phyloP scores from a whole-genome alignment of 495 filamentous ascomycete species.

The Tetracladium marchalianum region DNA sequence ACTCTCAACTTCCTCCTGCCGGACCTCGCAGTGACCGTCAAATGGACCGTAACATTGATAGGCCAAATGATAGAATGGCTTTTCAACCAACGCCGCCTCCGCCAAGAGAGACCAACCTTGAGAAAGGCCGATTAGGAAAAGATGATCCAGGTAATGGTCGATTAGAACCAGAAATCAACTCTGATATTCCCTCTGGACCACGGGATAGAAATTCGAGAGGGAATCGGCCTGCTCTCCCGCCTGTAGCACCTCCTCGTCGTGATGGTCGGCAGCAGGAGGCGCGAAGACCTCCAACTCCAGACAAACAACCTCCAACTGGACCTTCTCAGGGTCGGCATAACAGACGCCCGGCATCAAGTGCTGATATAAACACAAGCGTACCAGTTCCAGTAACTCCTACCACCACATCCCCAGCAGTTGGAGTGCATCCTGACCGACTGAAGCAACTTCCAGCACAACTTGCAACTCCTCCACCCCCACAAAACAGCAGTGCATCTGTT shows the following conservation, averaged over 20 bases:
- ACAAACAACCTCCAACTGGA: constrained; percentile 20
- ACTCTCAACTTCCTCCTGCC: constrained; percentile 22
- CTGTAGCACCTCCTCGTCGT: constrained; percentile 10
- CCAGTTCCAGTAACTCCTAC: constrained; percentile 21
- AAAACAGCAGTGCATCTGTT: not conserved
- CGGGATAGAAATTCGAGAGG: constrained; percentile 15
- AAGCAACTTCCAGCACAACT: constrained; percentile 21
- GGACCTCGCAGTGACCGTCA: constrained; percentile 22
- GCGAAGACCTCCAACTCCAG: constrained; percentile 18
- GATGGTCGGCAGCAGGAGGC: constrained; percentile 5
- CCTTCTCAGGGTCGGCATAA: constrained; percentile 15
- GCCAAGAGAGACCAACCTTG: constrained; percentile 32
- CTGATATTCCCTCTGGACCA: constrained; percentile 64
- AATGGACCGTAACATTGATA: constrained; percentile 4
- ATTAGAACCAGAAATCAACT: constrained; percentile 38
- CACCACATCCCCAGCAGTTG: constrained; percentile 17
- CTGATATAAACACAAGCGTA: not conserved
- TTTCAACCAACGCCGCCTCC: constrained; percentile 22
- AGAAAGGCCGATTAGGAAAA: constrained; percentile 47
- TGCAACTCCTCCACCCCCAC: constrained; percentile 18
- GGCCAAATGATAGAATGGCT: constrained; percentile 9
- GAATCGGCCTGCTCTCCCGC: constrained; percentile 6
- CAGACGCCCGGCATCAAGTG: constrained; percentile 14
- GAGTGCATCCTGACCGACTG: constrained; percentile 43
- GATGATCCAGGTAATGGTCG: constrained; percentile 54